Conservation (phyloP, 2,329 filamentous ascomycete species). For the Colletotrichum tropicale region DNA sequence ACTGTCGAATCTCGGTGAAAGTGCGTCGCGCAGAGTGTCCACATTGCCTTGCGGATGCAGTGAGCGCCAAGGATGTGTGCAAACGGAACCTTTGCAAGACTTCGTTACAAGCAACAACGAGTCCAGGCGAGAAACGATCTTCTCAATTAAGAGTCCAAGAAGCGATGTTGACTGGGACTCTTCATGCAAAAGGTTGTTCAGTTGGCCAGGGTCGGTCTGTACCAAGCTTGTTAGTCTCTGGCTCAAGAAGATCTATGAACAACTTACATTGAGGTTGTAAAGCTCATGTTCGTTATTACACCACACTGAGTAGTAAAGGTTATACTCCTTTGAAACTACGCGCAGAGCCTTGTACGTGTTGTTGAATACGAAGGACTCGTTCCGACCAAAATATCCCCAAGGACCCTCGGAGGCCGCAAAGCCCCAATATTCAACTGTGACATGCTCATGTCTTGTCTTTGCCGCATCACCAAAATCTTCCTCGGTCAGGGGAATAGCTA, state of each 20-base stretch:
- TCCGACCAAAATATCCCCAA: conserved; percentile 23
- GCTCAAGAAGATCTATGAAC: conserved; percentile 16
- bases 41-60: conserved; percentile 59
- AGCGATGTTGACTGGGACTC: neutral
- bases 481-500: conserved; percentile 42
- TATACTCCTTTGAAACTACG: conserved; percentile 49
- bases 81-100: conserved; percentile 57
- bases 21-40: conserved; percentile 50
- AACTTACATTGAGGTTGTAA: conserved; percentile 53
- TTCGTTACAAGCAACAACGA: conserved; percentile 62
- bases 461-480: conserved; percentile 21
- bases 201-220: neutral
- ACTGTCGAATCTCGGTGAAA: conserved; percentile 47
- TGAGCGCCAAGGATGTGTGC: conserved; percentile 55
- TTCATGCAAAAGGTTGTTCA: neutral
- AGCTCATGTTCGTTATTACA: conserved; percentile 53
- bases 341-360: conserved; percentile 62
- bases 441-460: conserved; percentile 47
- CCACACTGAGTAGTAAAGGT: conserved; percentile 60
- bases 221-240: neutral
- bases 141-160: conserved; percentile 28
- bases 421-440: conserved; percentile 58
- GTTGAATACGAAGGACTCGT: conserved; percentile 22
- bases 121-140: conserved; percentile 55
- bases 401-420: conserved; percentile 29